Conservation (phyloP, 2,329 filamentous ascomycete species). For the Aspergillaceae sp. region DNA sequence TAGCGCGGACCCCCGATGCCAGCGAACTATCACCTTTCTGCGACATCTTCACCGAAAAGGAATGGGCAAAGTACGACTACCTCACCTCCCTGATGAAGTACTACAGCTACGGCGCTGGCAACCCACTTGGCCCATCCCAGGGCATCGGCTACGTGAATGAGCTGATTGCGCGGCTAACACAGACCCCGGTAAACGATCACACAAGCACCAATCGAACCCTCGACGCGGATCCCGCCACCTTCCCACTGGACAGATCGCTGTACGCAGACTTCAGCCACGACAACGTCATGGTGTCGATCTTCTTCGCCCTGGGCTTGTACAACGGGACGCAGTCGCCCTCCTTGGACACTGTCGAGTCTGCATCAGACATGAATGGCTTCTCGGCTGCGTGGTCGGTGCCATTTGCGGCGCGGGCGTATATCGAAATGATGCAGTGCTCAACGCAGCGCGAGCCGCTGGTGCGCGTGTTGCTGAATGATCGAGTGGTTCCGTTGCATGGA, state of each 20-base stretch:
- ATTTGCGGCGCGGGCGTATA: slow-evolving; percentile 71
- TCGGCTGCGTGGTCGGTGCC: slow-evolving; percentile 72
- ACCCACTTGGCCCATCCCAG: slow-evolving; percentile 70
- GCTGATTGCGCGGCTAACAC: slow-evolving; percentile 70
- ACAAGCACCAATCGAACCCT: slow-evolving; percentile 73
- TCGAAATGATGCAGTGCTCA: slow-evolving; percentile 74
- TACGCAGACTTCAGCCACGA: slow-evolving; percentile 93
- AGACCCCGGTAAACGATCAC: slow-evolving; percentile 57
- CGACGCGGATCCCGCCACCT: slow-evolving; percentile 57
- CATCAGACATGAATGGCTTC: slow-evolving; percentile 55
- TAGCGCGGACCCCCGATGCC: slow-evolving; percentile 48
- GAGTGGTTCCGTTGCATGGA: slow-evolving; percentile 61
- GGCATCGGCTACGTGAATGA: slow-evolving; percentile 85
- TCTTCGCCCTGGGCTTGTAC: slow-evolving; percentile 70
- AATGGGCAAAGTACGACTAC: slow-evolving; percentile 77
- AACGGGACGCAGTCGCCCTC: slow-evolving; percentile 53
- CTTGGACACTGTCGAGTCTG: slow-evolving; percentile 41
- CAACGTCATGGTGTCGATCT: slow-evolving; percentile 72
- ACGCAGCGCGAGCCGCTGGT: slow-evolving; percentile 56
- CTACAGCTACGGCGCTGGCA: slow-evolving; percentile 71
- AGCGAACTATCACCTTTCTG: slow-evolving; percentile 62
- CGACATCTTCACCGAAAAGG: slow-evolving; percentile 58
- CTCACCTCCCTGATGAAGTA: slow-evolving; percentile 72
- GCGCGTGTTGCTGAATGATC: slow-evolving; percentile 72
- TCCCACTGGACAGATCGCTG: slow-evolving; percentile 59